These are phyloP conservation scores for Malus sieversii DNA, from an alignment of 306 rosid genomes.

Conservation along the genomic window DNA sequence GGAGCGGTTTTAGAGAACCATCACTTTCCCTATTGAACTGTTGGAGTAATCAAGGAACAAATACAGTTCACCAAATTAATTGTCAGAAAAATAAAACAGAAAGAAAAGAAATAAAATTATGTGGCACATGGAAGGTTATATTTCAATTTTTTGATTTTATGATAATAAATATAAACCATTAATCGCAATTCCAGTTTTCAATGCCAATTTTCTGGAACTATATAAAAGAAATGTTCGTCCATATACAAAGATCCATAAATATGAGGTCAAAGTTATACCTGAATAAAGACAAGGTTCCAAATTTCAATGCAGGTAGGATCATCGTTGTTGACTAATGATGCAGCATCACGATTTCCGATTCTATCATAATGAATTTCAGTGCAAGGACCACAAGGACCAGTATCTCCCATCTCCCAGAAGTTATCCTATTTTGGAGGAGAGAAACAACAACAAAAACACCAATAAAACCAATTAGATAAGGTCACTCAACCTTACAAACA, in stretches of 20 bases:
- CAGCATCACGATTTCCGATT: slow-evolving; percentile 93
- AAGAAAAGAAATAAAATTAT: background rate
- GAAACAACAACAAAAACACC: background rate
- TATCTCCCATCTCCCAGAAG: slow-evolving; percentile 99
- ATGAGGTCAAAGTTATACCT: slow-evolving; percentile 39
- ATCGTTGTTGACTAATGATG: slow-evolving; percentile 79
- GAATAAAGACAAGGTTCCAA: slow-evolving; percentile 96
- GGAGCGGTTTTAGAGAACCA: slow-evolving; percentile 73
- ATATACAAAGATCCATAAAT: background rate
- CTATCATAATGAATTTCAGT: slow-evolving; percentile 95
- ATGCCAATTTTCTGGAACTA: background rate
- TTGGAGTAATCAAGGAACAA: slow-evolving; percentile 13
- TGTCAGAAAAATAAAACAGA: background rate
- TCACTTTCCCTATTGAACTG: slow-evolving; percentile 93
- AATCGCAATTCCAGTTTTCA: background rate
- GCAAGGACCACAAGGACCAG: slow-evolving; percentile 99
- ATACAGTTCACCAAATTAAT: background rate
- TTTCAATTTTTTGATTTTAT: background rate
- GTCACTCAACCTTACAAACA: background rate
- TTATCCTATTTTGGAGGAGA: slow-evolving; percentile 53
- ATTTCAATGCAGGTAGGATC: slow-evolving; percentile 97
- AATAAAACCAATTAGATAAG: background rate
- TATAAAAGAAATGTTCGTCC: background rate
- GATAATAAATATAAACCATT: background rate
- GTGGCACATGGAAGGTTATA: background rate